phyloP scores from a whole-genome alignment of 1,284 basidiomycete species.

The Microbotryum intermedium region DNA sequence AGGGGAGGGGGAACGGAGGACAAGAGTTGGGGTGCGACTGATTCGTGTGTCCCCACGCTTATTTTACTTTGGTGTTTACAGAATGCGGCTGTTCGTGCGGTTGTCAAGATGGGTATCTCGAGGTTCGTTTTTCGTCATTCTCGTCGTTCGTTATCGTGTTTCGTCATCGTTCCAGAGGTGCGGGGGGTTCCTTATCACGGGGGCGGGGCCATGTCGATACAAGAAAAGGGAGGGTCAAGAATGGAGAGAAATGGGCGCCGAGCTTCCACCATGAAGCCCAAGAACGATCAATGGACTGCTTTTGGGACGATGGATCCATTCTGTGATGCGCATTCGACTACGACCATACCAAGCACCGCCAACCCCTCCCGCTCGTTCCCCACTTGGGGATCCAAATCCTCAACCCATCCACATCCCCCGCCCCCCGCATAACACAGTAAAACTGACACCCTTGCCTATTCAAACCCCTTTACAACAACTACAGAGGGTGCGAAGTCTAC shows the following conservation, averaged over 20 bases:
- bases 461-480: neutral
- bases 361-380: no score
- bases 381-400: no score
- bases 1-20: no score
- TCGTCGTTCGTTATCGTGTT: neutral
- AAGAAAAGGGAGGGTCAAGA: neutral
- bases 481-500: conserved; percentile 85
- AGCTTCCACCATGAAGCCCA: neutral
- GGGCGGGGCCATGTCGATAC: neutral
- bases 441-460: neutral
- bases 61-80: conserved; percentile 46
- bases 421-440: neutral
- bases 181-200: neutral
- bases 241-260: neutral
- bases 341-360: no score
- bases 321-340: no score
- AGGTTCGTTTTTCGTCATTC: conserved; percentile 49
- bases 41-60: no score
- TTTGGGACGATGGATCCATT: no score
- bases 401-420: no score
- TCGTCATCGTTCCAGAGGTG: neutral
- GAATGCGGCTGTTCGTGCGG: conserved; percentile 87
- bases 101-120: conserved; percentile 80
- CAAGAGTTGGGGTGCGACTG: neutral
- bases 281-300: neutral